Conservation (phyloP, 768 basidiomycete species). For the Lactarius evosmus region DNA sequence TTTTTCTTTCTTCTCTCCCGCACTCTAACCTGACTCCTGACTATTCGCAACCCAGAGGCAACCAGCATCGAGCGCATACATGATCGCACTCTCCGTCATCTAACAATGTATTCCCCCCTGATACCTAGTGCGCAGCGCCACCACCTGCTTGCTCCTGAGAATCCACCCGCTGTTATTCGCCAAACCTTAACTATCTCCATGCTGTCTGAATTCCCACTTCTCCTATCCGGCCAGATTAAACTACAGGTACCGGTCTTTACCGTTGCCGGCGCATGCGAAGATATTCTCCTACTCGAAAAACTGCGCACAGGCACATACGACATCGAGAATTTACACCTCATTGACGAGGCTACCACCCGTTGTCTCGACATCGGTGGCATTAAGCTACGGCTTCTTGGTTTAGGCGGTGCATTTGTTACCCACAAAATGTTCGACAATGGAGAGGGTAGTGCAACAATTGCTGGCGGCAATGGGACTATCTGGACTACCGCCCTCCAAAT, state of each 20-base stretch:
- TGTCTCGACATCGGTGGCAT: conserved; percentile 89
- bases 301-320: conserved; percentile 79
- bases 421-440: conserved; percentile 97
- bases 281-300: conserved; percentile 89
- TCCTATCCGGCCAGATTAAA: conserved; percentile 87
- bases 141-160: conserved; percentile 71
- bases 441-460: conserved; percentile 93
- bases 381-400: conserved; percentile 89
- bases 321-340: conserved; percentile 85
- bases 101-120: conserved; percentile 94
- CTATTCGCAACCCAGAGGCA: conserved; percentile 48
- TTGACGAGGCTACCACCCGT: conserved; percentile 95
- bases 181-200: conserved; percentile 70
- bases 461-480: conserved; percentile 97
- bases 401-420: conserved; percentile 91
- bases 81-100: conserved; percentile 93
- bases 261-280: conserved; percentile 97
- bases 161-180: conserved; percentile 65
- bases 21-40: conserved; percentile 31
- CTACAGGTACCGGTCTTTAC: conserved; percentile 93
- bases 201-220: conserved; percentile 90
- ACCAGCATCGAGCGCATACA: conserved; percentile 84
- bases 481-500: conserved; percentile 98
- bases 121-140: conserved; percentile 79
- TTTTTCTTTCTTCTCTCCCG: background rate